phyloP scores from a whole-genome alignment of 352 stramenopile genomes.

The Phytopythium delawarense region DNA sequence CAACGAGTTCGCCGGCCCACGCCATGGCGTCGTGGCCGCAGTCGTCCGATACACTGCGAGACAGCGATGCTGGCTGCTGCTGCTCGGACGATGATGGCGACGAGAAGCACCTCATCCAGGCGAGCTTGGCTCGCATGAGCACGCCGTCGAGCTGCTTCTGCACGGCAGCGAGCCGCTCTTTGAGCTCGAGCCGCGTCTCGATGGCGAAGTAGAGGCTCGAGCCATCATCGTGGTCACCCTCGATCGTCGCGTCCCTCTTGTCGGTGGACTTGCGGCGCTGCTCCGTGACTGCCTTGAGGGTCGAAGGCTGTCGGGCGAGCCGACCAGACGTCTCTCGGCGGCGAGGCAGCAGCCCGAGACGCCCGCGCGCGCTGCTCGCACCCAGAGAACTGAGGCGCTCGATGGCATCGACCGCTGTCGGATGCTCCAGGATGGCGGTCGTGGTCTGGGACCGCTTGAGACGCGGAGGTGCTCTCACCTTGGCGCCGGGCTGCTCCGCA shows the following conservation, averaged over 20 bases:
- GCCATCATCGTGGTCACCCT: conserved; percentile 14
- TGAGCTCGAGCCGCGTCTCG: conserved; percentile 52
- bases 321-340: background rate
- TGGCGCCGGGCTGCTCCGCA: no score
- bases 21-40: background rate
- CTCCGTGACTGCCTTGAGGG: background rate
- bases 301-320: background rate
- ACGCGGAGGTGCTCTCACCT: background rate
- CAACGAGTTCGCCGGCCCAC: conserved; percentile 31
- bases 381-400: background rate
- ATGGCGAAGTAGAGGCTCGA: conserved; percentile 51
- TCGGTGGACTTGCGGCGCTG: background rate
- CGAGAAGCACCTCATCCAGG: conserved; percentile 60
- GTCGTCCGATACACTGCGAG: background rate
- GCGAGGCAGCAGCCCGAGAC: background rate
- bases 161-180: conserved; percentile 31
- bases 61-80: conserved; percentile 3
- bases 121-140: conserved; percentile 49
- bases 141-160: conserved; percentile 34
- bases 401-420: background rate
- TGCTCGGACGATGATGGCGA: background rate
- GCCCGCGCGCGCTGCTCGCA: background rate
- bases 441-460: conserved; percentile 5
- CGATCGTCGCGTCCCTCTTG: background rate
- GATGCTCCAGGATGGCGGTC: background rate